Evolutionary conservation across 257 asterid species (phyloP), one percentile per base, ranked within the genome.

Genomic region (Capsicum baccatum): DNA sequence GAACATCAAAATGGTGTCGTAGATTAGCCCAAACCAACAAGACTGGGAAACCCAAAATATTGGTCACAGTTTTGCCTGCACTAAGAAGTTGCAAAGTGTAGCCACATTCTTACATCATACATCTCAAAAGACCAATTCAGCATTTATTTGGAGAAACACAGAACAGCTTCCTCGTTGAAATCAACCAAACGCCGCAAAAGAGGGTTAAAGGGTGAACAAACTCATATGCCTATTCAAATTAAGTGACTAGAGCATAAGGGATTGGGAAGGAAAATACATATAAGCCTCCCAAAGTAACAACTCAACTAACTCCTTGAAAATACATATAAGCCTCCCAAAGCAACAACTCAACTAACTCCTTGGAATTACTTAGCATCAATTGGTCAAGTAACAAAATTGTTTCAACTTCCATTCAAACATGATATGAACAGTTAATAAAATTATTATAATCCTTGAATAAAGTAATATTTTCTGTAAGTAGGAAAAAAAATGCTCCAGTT

Each of bases 281-380:
- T 26, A 76, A 52, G 47, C 15, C 81, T 21, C 63, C 39, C 60
- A 7, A 47, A n/a, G 37, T 3, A 71, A 48, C 15, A 26, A 50
- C 42, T 48, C 44, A 73, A 54, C 26, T 19, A 73, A 48, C 80
- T 73, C 44, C 10, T 73, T n/a, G 80, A 42, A n/a, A 73, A 10
- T 71, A 19, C 59, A 26, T 4, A 76, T 26, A 76, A 52, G 47
- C 15, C 81, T 21, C 63, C 39, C 60, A 7, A 47, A n/a, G 37
- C 1, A 71, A 48, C 15, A 26, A 50, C 42, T 48, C 44, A 73
- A 54, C 26, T 19, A 73, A 48, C 80, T 73, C 44, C 10, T 73
- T n/a, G 80, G 59, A n/a, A 73, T n/a, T 71, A 19, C 59, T 73
- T 48, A 48, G 80, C 12, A 73, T 44, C 79, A 70, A 50, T 48